These are phyloP conservation scores for Grigorovia jiainica DNA, from an alignment of 805 yeast genomes.

Conservation along the genomic window DNA sequence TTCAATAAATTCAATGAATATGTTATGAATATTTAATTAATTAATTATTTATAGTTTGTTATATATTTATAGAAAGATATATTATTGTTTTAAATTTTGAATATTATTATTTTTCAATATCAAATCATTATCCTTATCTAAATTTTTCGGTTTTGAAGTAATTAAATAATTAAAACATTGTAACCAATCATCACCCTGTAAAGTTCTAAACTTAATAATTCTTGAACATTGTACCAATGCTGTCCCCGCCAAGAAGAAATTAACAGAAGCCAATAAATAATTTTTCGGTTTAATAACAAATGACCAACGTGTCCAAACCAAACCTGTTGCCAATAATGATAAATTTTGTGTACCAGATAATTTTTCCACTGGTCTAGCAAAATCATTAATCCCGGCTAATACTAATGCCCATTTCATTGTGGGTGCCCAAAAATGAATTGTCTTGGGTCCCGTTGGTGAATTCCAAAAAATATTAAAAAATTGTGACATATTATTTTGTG, in stretches of 20 bases:
- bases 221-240: slow-evolving; percentile 79
- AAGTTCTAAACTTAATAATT: slow-evolving; percentile 55
- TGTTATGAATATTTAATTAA: too few relatives aligned
- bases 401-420: slow-evolving; percentile 79
- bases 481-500: not conserved
- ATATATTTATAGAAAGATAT: too few relatives aligned
- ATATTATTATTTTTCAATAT: too few relatives aligned
- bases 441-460: slow-evolving; percentile 90
- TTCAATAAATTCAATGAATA: too few relatives aligned
- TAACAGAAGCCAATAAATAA: slow-evolving; percentile 79
- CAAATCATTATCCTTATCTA: too few relatives aligned
- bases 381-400: slow-evolving; percentile 81
- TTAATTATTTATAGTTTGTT: too few relatives aligned
- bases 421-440: slow-evolving; percentile 95
- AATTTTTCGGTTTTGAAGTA: slow-evolving; percentile 3
- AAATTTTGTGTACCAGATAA: slow-evolving; percentile 61
- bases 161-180: slow-evolving; percentile 52
- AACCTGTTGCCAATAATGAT: slow-evolving; percentile 84
- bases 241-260: slow-evolving; percentile 84
- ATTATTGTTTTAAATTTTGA: too few relatives aligned
- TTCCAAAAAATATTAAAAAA: slow-evolving; percentile 59
- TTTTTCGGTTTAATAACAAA: slow-evolving; percentile 86
- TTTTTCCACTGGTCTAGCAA: slow-evolving; percentile 84
- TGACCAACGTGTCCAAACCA: slow-evolving; percentile 98
- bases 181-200: slow-evolving; percentile 51